Base-by-base conservation (phyloP, 495 filamentous ascomycete genomes). In the Podospora pseudocomata region DNA sequence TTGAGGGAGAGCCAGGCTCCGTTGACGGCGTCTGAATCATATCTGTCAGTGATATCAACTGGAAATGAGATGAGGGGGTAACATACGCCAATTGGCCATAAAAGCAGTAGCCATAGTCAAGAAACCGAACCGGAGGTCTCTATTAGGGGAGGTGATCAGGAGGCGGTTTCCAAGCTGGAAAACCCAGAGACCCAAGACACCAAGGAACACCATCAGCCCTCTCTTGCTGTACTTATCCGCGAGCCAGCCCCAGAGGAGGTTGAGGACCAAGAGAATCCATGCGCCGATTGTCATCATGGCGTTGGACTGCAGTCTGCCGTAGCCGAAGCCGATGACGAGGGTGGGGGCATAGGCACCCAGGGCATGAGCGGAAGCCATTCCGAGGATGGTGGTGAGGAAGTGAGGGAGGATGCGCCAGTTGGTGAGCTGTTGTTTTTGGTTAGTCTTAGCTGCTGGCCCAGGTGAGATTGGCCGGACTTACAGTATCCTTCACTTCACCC, bases 11-110 rank as follows among this genome's bases (percentile, higher is more conserved):
- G 71, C 79, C 79, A 80, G 3, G 79, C 74, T 23, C 73, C 75
- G 64, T 80, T 77, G 55, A 74, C 67, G 39, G 78, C 76, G 62
- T 80, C 76, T 79, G 26, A n/a, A 26, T 20, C 18, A n/a, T 19
- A 15, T 27, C 18, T 19, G 66, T 66, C n/a, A 64, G 69, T 32
- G n/a, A 20, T 4, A 7, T 55, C 20, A 7, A 44, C 32, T 57
- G 28, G 54, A 58, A 9, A 68, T 26, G 7, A 20, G 27, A 66
- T 44, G 63, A 2, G 7, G 19, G n/a, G 68, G 65, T 60, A 60
- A 80, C 84, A 70, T 78, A 86, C 81, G 84, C 82, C 83, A 87
- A 66, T 81, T 81, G 13, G 82, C 73, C 5, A 81, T 81, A 3
- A 88, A 75, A 72, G 81, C 84, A 3, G 71, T 72, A 13, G 80